phyloP scores from a whole-genome alignment of 2,329 filamentous ascomycete species.

The Fonsecaea nubica region DNA sequence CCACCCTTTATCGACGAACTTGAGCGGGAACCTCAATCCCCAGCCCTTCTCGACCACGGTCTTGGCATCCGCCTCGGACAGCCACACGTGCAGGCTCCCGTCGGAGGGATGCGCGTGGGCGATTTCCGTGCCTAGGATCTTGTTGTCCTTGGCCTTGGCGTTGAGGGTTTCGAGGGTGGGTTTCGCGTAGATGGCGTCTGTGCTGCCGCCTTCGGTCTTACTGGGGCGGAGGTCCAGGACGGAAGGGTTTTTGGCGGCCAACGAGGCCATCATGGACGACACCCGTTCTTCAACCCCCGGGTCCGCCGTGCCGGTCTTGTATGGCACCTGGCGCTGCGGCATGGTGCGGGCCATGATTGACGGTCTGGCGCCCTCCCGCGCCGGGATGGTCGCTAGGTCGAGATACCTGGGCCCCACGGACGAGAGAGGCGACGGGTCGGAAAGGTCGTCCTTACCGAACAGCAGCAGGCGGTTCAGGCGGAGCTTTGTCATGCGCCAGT shows the following conservation, averaged over 20 bases:
- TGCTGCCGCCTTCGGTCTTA: conserved; percentile 32
- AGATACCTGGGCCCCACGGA: conserved; percentile 29
- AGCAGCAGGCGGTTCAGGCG: conserved; percentile 29
- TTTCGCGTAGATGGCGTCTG: conserved; percentile 33
- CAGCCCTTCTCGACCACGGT: conserved; percentile 35
- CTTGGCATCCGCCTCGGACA: conserved; percentile 33
- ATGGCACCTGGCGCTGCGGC: conserved; percentile 37
- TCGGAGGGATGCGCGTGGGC: conserved; percentile 33
- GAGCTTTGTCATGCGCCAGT: conserved; percentile 38
- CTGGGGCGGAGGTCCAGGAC: conserved; percentile 30
- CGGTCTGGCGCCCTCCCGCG: conserved; percentile 25
- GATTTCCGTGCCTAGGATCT: conserved; percentile 28
- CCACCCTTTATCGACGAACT: conserved; percentile 33
- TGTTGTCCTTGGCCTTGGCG: conserved; percentile 18
- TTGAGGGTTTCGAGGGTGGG: conserved; percentile 25
- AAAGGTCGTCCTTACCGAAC: conserved; percentile 32
- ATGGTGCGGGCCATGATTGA: conserved; percentile 32
- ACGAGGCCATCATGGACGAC: conserved; percentile 15
- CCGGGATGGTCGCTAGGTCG: conserved; percentile 20
- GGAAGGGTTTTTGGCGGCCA: conserved; percentile 28
- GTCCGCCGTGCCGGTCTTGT: conserved; percentile 18
- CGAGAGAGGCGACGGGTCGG: conserved; percentile 30
- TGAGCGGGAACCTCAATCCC: conserved; percentile 32
- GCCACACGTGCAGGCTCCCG: conserved; percentile 33
- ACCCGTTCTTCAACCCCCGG: conserved; percentile 29